Conservation (phyloP, 805 yeast genomes). For the Isabelozyma rhagii region DNA sequence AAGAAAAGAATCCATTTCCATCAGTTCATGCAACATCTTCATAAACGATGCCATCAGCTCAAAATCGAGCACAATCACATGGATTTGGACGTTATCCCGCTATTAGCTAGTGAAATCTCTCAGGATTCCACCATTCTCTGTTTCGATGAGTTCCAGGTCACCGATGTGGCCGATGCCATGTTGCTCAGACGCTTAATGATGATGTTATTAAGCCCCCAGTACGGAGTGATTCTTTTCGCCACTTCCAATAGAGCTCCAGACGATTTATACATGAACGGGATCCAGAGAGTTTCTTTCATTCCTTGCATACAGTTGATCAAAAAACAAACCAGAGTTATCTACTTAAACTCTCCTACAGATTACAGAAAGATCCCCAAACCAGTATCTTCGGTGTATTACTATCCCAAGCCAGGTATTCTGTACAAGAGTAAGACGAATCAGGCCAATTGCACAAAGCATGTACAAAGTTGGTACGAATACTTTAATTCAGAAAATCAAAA, state of each 20-base stretch:
- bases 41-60: slow-evolving; percentile 79
- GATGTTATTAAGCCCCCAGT: slow-evolving; percentile 62
- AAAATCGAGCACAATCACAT: slow-evolving; percentile 42
- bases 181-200: slow-evolving; percentile 72
- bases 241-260: slow-evolving; percentile 96
- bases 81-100: slow-evolving; percentile 80
- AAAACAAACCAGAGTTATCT: slow-evolving; percentile 68
- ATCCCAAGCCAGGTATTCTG: slow-evolving; percentile 62
- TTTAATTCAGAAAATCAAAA: slow-evolving; percentile 60
- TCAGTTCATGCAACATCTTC: slow-evolving; percentile 93
- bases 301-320: slow-evolving; percentile 88
- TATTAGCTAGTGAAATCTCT: slow-evolving; percentile 80
- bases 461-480: slow-evolving; percentile 73
- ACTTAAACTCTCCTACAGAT: slow-evolving; percentile 87
- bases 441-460: slow-evolving; percentile 56
- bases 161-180: slow-evolving; percentile 99
- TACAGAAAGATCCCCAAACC: slow-evolving; percentile 89
- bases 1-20: slow-evolving; percentile 89
- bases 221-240: slow-evolving; percentile 85
- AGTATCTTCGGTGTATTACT: slow-evolving; percentile 70
- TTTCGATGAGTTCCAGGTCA: slow-evolving; percentile 96
- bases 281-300: slow-evolving; percentile 85
- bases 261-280: slow-evolving; percentile 89
- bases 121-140: slow-evolving; percentile 74
- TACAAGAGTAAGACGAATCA: slow-evolving; percentile 50